Conservation (phyloP, 768 basidiomycete genomes). For the Boletellus emodensis region DNA sequence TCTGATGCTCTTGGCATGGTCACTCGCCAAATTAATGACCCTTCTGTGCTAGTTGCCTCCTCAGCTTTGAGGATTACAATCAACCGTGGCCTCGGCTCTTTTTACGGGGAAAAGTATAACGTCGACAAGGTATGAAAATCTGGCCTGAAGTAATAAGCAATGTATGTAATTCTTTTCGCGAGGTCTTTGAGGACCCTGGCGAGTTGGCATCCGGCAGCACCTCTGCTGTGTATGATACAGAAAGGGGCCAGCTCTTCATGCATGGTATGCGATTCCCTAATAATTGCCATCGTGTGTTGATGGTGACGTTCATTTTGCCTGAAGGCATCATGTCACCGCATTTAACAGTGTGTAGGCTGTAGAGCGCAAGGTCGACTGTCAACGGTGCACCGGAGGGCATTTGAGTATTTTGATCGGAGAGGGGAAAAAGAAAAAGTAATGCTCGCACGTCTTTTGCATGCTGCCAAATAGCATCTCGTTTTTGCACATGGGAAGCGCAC, state of each 20-base stretch:
- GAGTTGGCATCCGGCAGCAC: constrained; percentile 53
- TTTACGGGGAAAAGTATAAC: constrained; percentile 57
- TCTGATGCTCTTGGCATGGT: constrained; percentile 36
- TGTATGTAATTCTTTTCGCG: constrained; percentile 6
- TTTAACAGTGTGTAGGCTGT: constrained; percentile 32
- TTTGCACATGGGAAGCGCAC: too few species aligned
- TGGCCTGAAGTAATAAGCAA: neutral
- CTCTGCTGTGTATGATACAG: constrained; percentile 50
- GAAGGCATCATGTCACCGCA: constrained; percentile 34
- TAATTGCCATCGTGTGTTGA: constrained; percentile 4
- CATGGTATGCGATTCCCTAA: constrained; percentile 42
- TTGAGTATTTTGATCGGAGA: neutral
- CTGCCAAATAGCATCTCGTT: too few species aligned
- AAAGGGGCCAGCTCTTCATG: constrained; percentile 49
- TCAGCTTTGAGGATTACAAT: constrained; percentile 49
- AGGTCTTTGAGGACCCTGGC: constrained; percentile 72
- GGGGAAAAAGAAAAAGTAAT: too few species aligned
- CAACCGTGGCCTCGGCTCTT: constrained; percentile 48
- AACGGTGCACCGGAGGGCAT: neutral
- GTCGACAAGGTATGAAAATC: constrained; percentile 47
- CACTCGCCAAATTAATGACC: constrained; percentile 41
- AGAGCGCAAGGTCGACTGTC: neutral
- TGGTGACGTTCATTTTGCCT: constrained; percentile 5
- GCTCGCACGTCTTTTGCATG: too few species aligned
- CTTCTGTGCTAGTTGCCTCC: constrained; percentile 41